Evolutionary conservation across 768 basidiomycete genomes (phyloP), one percentile per base, ranked within the genome.

Genomic region (Cantharellus cinnabarinus): DNA sequence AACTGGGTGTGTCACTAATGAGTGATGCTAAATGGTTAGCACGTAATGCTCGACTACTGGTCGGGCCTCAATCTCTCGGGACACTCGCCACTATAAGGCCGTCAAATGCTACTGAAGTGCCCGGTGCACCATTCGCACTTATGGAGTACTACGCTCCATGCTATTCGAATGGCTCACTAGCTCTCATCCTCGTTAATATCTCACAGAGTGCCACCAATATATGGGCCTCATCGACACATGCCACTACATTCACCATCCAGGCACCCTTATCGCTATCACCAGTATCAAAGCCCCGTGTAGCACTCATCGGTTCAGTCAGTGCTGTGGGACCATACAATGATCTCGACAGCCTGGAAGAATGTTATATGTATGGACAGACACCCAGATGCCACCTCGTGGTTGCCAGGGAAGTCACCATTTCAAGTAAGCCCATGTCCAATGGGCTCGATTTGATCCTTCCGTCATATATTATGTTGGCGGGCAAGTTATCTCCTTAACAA

Each of bases 401-500:
- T 77, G 4, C 77, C 77, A 7, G 71, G 72, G 51, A 64, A 71
- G 35, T 64, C 68, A 50, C 74, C 71, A 3, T 72, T 76, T 5
- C 77, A 77, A 54, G 76, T 77, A 54, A 60, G 71, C 7, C 10
- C 52, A 10, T 7, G 76, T 76, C 61, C 7, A 10, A 7, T 79
- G 77, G 77, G 76, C 77, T 55, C 69, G 74, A 15, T 78, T 78
- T 65, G 76, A 79, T 64, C 52, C 54, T 34, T 5, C 14, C 77
- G 77, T 68, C 40, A 67, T 79, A 20, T 77, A 79, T 63, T 79
- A 73, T 57, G 76, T 79, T 3, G 77, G 77, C 7, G 77, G 77
- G 74, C 75, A 62, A 58, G 74, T 67, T n/a, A 20, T 35, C n/a
- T 39, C 53, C 60, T 38, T 42, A n/a, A n/a, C 60, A 38, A 42